These are phyloP conservation scores for Moesziomyces sp. DNA, from an alignment of 1,284 basidiomycete genomes.

Conservation along the genomic window DNA sequence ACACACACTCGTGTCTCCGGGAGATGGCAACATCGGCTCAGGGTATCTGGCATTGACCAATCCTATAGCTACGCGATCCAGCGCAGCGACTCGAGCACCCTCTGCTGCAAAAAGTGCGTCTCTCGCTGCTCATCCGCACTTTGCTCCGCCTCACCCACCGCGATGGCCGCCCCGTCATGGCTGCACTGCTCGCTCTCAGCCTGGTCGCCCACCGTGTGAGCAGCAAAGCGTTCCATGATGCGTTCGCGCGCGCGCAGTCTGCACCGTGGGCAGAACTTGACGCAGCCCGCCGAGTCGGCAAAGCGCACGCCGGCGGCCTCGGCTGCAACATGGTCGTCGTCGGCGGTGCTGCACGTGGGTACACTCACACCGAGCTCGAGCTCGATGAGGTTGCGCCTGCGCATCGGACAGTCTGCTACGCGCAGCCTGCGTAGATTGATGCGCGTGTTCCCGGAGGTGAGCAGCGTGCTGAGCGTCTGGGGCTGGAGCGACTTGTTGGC, in stretches of 20 bases:
- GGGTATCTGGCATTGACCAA: too few species aligned
- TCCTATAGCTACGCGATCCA: neutral
- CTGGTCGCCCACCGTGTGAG: neutral
- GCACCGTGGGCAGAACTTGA: slow-evolving; percentile 11
- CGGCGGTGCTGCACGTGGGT: neutral
- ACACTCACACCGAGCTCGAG: slow-evolving; percentile 4
- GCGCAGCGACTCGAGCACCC: slow-evolving; percentile 8
- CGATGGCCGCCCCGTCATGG: too few species aligned
- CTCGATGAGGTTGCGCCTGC: slow-evolving; percentile 57
- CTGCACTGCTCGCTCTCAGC: too few species aligned
- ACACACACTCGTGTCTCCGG: too few species aligned
- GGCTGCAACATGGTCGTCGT: neutral
- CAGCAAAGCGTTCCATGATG: neutral
- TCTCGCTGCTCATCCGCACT: neutral
- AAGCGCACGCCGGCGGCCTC: neutral
- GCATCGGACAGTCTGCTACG: slow-evolving; percentile 63
- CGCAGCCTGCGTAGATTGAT: slow-evolving; percentile 1
- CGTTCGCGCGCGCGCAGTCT: slow-evolving; percentile 2
- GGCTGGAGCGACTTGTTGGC: slow-evolving; percentile 9
- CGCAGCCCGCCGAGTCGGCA: slow-evolving; percentile 2
- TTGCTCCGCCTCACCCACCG: neutral
- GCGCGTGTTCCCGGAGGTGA: neutral
- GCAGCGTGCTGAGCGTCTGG: slow-evolving; percentile 7
- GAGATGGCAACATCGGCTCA: too few species aligned
- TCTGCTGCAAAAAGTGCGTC: neutral